Base-by-base conservation (phyloP, 23 red algal species). In the Gracilaria domingensis region DNA sequence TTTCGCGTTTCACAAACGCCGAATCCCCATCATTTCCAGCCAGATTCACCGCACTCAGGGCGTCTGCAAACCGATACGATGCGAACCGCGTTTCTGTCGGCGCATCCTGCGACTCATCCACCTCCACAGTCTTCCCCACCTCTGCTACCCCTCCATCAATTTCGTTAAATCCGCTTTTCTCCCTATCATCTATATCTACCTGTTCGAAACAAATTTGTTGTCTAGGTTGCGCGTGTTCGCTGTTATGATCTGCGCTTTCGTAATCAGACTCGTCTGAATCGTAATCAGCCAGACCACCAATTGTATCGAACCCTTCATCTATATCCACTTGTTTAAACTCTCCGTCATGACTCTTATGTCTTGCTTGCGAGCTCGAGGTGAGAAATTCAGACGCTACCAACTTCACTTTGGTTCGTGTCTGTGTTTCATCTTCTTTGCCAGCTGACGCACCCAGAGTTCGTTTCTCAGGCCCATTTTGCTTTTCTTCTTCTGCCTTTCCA, bases 271-370 rank as follows among this genome's bases (percentile, higher is more conserved):
- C 72, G 0, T 77, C 72, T 77, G 45, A 49, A 49, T 77, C 72
- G 26, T 77, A 49, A 23, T 77, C 72, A n/a, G 13, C 45, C 72
- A 77, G 20, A 11, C 72, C 72, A 23, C 40, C 72, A 30, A 77
- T 45, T 51, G 72, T 77, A 77, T 77, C 72, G 39, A 77, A 77
- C 5, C 72, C 72, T 77, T 77, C 72, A 77, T 77, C 72, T 0
- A 77, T 32, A 30, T 77, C 72, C 38, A 77, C 72, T 77, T 77
- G 38, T 25, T 77, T 77, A 30, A 30, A 49, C 0, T 51, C 72
- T 25, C 45, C 42, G 50, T 30, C 21, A 5, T 30, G n/a, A 24
- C 72, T 26, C 29, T 1, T 23, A 28, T 14, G 39, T 51, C 72
- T 77, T 49, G 38, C 21, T n/a, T 39, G 38, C 30, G 72, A 77